Evolutionary conservation across 352 stramenopile genomes (phyloP), one percentile per base, ranked within the genome.

Genomic region (Globisporangium splendens): DNA sequence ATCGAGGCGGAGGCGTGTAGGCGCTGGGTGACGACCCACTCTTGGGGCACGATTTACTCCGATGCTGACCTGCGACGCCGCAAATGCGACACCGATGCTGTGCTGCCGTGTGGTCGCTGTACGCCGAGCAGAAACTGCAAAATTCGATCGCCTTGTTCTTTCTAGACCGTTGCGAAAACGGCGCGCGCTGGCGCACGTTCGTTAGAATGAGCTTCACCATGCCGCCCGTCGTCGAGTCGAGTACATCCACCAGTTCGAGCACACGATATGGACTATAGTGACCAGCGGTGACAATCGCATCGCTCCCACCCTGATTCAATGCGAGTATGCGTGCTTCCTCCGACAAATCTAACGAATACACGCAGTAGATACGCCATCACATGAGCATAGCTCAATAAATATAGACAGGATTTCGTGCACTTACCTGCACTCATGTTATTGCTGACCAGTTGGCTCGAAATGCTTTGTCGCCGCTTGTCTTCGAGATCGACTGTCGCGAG

Each of bases 201-300:
- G 68, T 83, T 28, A 93, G 65, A 21, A 93, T 78, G 6, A 70
- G 68, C 64, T 89, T 86, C 33, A 91, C 83, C 72, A 90, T 83
- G 14, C 79, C 83, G 6, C 81, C 81, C 0, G 83, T 91, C 8
- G 75, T 88, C 24, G 81, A 81, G 57, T 93, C 83, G 41, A 92
- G 67, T 47, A 91, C 74, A 56, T 91, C 81, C 24, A 91, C 73
- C 2, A 93, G 69, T 51, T 91, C 81, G 11, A 91, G 62, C 51
- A 91, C 77, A n/a, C 75, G 71, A 59, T 88, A 89, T 18, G 74
- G 69, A 46, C 65, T 78, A 59, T 80, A 73, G 20, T 73, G 68
- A 8, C 61, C 70, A 2, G 62, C 5, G 13, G 54, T 41, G 28
- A 63, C 42, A 8, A 49, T 42, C 50, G 17, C 21, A 1, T 18